These are phyloP conservation scores for Didymella pinodella DNA, from an alignment of 2,329 filamentous ascomycete genomes.

Conservation along the genomic window DNA sequence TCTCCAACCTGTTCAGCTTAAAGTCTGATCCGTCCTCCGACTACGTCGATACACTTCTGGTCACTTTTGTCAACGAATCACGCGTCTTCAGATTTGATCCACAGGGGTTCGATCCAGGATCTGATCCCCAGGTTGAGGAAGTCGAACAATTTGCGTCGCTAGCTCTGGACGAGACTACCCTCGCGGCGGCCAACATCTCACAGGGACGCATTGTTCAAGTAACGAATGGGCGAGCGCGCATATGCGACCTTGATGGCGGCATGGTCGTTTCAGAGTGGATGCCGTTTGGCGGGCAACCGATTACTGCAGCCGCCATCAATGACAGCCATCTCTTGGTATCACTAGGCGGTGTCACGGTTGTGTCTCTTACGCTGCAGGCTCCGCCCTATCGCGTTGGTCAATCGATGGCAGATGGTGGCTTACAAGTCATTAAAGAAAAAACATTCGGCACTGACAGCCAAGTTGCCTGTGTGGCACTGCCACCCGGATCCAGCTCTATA, in stretches of 20 bases:
- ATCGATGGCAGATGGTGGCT: constrained; percentile 52
- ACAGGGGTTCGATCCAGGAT: constrained; percentile 57
- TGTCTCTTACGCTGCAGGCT: constrained; percentile 68
- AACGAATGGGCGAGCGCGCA: constrained; percentile 67
- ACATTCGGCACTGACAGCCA: constrained; percentile 73
- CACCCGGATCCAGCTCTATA: constrained; percentile 67
- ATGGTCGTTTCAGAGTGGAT: constrained; percentile 68
- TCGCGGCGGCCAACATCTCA: constrained; percentile 73
- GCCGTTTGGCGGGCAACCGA: constrained; percentile 59
- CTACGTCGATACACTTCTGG: constrained; percentile 74
- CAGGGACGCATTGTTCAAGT: constrained; percentile 76
- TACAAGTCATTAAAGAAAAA: constrained; percentile 67
- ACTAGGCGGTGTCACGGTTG: constrained; percentile 74
- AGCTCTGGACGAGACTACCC: constrained; percentile 71
- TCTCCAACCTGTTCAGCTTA: constrained; percentile 76
- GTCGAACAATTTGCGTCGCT: constrained; percentile 78
- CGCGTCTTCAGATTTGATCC: constrained; percentile 79
- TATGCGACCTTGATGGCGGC: constrained; percentile 67
- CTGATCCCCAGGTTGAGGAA: constrained; percentile 75
- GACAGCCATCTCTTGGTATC: constrained; percentile 74
- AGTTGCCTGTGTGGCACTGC: constrained; percentile 83
- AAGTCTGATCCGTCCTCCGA: constrained; percentile 59
- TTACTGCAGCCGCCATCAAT: constrained; percentile 82
- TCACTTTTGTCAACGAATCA: constrained; percentile 84
- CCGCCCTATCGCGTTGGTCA: constrained; percentile 7